Evolutionary conservation across 305 asterid genomes (phyloP).

Genomic region (Solanum chacoense): DNA sequence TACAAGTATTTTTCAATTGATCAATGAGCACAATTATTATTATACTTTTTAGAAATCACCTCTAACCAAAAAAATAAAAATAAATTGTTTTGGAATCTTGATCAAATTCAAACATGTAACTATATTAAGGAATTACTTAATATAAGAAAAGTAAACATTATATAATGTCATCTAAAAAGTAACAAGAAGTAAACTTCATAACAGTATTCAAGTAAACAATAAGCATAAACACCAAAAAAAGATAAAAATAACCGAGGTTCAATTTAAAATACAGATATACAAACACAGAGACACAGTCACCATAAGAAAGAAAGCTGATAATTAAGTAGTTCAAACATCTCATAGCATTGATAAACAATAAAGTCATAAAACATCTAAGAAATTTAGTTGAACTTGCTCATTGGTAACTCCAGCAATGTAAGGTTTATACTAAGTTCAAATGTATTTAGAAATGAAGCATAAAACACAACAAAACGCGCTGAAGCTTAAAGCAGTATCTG

Average conservation of each 20-base stretch:
- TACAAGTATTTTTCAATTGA: neutral
- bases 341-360: neutral
- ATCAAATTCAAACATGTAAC: neutral
- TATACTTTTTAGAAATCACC: neutral
- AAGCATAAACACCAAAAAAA: neutral
- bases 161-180: neutral
- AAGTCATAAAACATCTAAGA: neutral
- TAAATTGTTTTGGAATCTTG: neutral
- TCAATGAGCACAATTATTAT: neutral
- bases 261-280: neutral
- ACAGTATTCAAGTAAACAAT: neutral
- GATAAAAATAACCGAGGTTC: neutral
- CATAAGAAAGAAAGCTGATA: neutral
- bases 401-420: neutral
- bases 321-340: neutral
- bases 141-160: neutral
- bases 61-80: neutral
- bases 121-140: neutral
- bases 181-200: neutral
- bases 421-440: neutral
- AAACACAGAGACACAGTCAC: neutral
- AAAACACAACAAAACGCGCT: neutral
- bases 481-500: neutral
- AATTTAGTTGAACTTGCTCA: neutral
- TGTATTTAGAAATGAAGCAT: neutral